Evolutionary conservation across 2,329 filamentous ascomycete species (phyloP), one percentile per base, ranked within the genome.

Genomic region (Aspergillus versicolor): DNA sequence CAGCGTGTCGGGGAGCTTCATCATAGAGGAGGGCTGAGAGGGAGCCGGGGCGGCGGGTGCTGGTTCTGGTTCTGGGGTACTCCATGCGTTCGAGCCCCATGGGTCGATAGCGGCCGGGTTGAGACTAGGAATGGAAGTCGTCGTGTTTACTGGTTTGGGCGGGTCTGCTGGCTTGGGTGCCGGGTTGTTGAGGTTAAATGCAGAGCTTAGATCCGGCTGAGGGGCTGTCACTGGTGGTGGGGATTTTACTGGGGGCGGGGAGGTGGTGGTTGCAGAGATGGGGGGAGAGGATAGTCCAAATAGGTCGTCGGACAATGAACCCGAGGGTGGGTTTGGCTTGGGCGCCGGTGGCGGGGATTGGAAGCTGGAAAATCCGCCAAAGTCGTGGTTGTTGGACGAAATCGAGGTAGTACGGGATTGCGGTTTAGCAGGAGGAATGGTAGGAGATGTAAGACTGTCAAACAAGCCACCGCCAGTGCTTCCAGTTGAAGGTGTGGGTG

Each of bases 41-140:
- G 73, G 47, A 15, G 70, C 61, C 13, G 76, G 64, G 5, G 73
- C 64, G 7, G 73, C 61, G 4, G 71, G 65, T 21, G 74, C 65
- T 8, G 73, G 24, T 30, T 30, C 65, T 1, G 87, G 79, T 9
- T 87, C 86, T 0, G 85, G 77, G 3, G 84, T 82, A 58, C 82
- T 84, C 94, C 94, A 99, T 3, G 90, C 92, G 73, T 93, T 91
- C 57, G 84, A 85, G 45, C 91, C 92, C 91, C 92, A 97, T 0
- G 92, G 88, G 68, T 96, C 91, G 57, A 89, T 80, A 44, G 64
- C 69, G 17, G 68, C 66, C 21, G 72, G 67, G 50, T 71, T 64
- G 40, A 72, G 66, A 58, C 58, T 72, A 22, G 77, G 79, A 21
- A 77, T 77, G 42, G 82, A 75, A 11, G 73, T 13, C 13, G 71